Conservation (phyloP, 176 grass and related monocot genomes). For the Elymus sibiricus region DNA sequence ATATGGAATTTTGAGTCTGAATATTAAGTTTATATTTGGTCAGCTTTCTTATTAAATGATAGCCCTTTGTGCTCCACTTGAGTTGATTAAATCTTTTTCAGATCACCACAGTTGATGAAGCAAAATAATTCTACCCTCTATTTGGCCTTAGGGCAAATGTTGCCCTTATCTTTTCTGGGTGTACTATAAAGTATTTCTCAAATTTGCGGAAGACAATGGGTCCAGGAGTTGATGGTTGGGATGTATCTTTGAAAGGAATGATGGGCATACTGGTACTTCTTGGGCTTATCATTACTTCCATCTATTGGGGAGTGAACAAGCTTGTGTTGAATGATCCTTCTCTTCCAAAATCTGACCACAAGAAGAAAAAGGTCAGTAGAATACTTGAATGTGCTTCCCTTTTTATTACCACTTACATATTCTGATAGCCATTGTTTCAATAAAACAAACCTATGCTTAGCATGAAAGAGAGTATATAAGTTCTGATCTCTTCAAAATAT, state of each 20-base stretch:
- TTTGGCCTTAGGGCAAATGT: too few relatives aligned
- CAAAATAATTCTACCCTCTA: constrained; percentile 85
- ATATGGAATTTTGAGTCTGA: neutral
- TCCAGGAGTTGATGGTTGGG: too few relatives aligned
- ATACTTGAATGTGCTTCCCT: too few relatives aligned
- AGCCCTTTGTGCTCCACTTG: neutral
- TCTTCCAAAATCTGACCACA: constrained; percentile 65
- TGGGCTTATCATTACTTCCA: constrained; percentile 59
- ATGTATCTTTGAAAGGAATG: constrained; percentile 55
- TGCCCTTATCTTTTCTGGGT: too few relatives aligned
- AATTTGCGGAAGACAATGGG: too few relatives aligned
- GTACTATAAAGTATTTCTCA: too few relatives aligned
- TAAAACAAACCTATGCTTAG: constrained; percentile 79
- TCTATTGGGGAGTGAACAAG: constrained; percentile 78
- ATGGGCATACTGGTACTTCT: constrained; percentile 86
- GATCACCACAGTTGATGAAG: too few relatives aligned
- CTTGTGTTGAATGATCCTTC: constrained; percentile 74
- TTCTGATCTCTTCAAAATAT: constrained; percentile 76
- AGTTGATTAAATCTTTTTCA: constrained; percentile 23
- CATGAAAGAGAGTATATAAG: constrained; percentile 72
- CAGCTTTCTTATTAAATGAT: neutral
- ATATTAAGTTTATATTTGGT: neutral
- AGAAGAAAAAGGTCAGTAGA: too few relatives aligned
- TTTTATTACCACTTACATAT: constrained; percentile 11
- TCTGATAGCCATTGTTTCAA: neutral